Evolutionary conservation across 2,329 filamentous ascomycete species (phyloP), one percentile per base, ranked within the genome.

Genomic region (Alternaria gansuensis): DNA sequence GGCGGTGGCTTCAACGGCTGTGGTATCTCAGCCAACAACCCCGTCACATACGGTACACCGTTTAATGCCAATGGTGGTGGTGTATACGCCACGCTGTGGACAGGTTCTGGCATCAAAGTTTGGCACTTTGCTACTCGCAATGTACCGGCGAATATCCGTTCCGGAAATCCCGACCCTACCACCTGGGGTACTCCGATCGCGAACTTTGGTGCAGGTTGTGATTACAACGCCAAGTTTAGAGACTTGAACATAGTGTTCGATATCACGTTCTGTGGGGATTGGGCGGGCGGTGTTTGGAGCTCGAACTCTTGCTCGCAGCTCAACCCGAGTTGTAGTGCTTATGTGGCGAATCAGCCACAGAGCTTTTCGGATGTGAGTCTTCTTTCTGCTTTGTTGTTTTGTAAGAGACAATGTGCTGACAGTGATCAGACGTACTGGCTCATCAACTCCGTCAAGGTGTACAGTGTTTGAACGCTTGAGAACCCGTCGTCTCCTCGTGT

Each of bases 261-360:
- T 63, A 82, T 79, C 2, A 83, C 82, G 1, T 85, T 85, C 72
- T 85, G 83, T 60, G 84, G 84, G 33, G 81, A 83, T 52, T 86
- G 84, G 83, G 83, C 84, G 7, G 83, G 83, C 11, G 66, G 70
- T 14, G 78, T 81, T 2, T 85, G 77, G 76, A 67, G 69, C 9
- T 68, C 66, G 4, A 69, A 65, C 8, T 59, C 65, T 13, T 78
- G 77, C 54, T 64, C 75, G 10, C 37, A 60, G 36, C 53, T 65
- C 2, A 75, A 76, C 54, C 68, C 69, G 13, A 76, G 72, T 51
- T 79, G 77, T 50, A 70, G 69, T 44, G 75, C 71, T 28, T 79
- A 78, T 66, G 77, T 79, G 24, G 76, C 76, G 3, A 63, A 57
- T 44, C 72, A 78, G 62, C 77, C 77, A 8, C 71, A 77, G 51